phyloP scores from a whole-genome alignment of 768 basidiomycete species.

The Xanthoconium stramineum region DNA sequence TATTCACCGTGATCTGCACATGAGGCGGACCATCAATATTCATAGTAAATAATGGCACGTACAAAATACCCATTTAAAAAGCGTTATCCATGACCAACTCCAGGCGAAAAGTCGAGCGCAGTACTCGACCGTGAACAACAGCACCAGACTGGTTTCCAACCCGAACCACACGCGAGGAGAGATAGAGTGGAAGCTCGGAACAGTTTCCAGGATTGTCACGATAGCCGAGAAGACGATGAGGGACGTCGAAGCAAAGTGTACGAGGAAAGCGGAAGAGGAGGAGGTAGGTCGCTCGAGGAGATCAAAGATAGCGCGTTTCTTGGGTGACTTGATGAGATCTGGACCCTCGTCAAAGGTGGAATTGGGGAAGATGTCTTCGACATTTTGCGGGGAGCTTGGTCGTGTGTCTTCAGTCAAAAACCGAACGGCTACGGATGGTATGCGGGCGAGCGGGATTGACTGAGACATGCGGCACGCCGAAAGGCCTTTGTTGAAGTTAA shows the following conservation, averaged over 20 bases:
- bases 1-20: conserved; percentile 18
- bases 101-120: conserved; percentile 68
- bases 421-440: conserved; percentile 27
- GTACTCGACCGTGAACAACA: conserved; percentile 86
- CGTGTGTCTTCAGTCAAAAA: conserved; percentile 45
- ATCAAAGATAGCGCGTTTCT: conserved; percentile 64
- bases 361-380: conserved; percentile 40
- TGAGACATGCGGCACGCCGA: conserved; percentile 22
- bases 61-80: conserved; percentile 72
- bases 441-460: conserved; percentile 28
- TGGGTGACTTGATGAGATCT: conserved; percentile 34
- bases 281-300: conserved; percentile 81
- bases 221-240: conserved; percentile 73
- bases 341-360: conserved; percentile 34
- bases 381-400: conserved; percentile 31
- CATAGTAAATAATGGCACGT: conserved; percentile 16
- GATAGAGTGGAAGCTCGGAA: conserved; percentile 70
- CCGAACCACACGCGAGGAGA: conserved; percentile 80
- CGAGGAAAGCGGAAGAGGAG: conserved; percentile 68
- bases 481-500: not conserved
- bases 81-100: conserved; percentile 61
- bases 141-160: conserved; percentile 78
- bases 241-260: conserved; percentile 68
- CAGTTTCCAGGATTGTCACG: conserved; percentile 77
- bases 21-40: not conserved